These are phyloP conservation scores for Endoconidiophora polonica DNA, from an alignment of 2,329 filamentous ascomycete genomes.

Conservation along the genomic window DNA sequence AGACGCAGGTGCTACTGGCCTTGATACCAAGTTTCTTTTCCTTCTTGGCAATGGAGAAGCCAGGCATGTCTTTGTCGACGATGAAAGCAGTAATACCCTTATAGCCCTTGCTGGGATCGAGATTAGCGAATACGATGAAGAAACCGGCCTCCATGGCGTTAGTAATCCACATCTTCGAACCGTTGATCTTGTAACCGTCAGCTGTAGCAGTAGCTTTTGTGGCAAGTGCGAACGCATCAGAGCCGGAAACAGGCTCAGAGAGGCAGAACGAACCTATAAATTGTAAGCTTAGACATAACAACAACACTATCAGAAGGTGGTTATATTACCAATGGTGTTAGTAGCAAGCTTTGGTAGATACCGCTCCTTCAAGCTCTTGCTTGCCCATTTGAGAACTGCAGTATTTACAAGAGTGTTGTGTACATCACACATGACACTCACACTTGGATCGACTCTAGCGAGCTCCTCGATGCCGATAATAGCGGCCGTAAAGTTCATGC, in stretches of 20 bases:
- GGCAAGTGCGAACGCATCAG: conserved; percentile 86
- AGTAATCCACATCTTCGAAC: conserved; percentile 99
- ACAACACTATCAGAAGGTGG: not conserved
- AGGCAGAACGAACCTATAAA: conserved; percentile 60
- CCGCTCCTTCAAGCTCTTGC: conserved; percentile 59
- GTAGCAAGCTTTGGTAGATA: conserved; percentile 85
- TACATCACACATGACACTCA: conserved; percentile 88
- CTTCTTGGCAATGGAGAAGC: conserved; percentile 95
- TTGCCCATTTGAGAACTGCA: conserved; percentile 72
- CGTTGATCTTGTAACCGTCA: conserved; percentile 71
- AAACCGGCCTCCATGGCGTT: conserved; percentile 87
- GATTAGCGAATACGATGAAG: conserved; percentile 96
- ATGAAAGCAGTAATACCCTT: conserved; percentile 94
- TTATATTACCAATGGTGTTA: conserved; percentile 49
- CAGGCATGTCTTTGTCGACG: conserved; percentile 74
- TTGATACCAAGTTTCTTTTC: conserved; percentile 98
- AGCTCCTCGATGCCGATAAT: conserved; percentile 97
- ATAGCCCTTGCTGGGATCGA: conserved; percentile 84
- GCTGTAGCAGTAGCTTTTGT: conserved; percentile 77
- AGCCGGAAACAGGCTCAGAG: conserved; percentile 82
- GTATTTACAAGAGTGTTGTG: conserved; percentile 98
- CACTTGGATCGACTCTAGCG: conserved; percentile 81
- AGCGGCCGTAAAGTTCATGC: conserved; percentile 96
- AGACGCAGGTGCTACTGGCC: conserved; percentile 87
- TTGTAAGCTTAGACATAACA: not conserved